Base-by-base conservation (phyloP, 2,329 filamentous ascomycete species). In the Aspergillus melleus region DNA sequence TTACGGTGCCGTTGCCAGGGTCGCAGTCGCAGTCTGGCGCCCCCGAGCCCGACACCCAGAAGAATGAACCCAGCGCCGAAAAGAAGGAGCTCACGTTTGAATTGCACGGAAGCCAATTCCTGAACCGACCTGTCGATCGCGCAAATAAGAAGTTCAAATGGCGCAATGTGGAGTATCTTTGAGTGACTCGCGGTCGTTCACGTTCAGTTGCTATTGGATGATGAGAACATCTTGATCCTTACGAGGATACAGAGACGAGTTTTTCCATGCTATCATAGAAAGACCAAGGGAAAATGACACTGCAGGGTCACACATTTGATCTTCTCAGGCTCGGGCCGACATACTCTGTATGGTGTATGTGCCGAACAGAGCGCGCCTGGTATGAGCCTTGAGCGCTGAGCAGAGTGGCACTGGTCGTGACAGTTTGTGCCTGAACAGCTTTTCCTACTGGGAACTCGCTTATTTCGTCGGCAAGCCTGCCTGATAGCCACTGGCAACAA, bases 131-230 rank as follows among this genome's bases (percentile, higher is more conserved):
- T 2, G 87, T 90, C 16, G 94, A 98, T 73, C 82, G 95, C 22
- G 91, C 92, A 52, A 96, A 90, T 69, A 92, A 87, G 78, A 98
- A 96, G 79, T 96, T 96, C 77, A 96, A 95, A 77, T 83, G 86
- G 72, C 92, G 94, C 72, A 92, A 91, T 69, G 81, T 92, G 63
- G 83, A 87, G 52, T 87, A 90, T 64, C 75, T 96, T 14, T 96
- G 8, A 80, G 90, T 29, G 26, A 29, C 59, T 58, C 4, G 3
- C 6, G 20, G 14, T n/a, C 29, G 1, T 29, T 3, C 8, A 32
- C 8, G 11, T 51, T 30, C 19, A 11, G 19, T 10, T 24, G 3
- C 20, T n/a, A 50, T 49, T 39, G 44, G 20, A 11, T 24, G 44
- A 24, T 36, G 11, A 14, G 11, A 36, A 36, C 10, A 10, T 42